phyloP scores from a whole-genome alignment of 352 stramenopile genomes.

The Pythium brachiatum region DNA sequence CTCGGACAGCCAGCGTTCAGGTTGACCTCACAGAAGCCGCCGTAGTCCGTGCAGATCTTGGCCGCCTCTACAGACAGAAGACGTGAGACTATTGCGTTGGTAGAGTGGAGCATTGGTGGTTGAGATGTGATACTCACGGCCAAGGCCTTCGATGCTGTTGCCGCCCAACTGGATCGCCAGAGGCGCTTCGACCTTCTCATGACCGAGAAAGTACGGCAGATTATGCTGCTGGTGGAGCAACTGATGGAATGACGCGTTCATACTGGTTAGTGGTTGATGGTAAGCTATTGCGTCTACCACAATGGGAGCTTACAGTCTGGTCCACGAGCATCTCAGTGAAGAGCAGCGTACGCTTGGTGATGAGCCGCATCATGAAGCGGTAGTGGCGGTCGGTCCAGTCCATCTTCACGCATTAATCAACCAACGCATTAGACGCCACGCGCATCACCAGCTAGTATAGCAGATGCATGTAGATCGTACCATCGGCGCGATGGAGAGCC shows the following conservation, averaged over 20 bases:
- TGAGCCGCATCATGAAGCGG: slow-evolving; percentile 92
- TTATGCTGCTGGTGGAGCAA: slow-evolving; percentile 83
- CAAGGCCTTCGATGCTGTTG: slow-evolving; percentile 82
- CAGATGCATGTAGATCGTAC: slow-evolving; percentile 30
- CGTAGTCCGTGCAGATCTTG: slow-evolving; percentile 77
- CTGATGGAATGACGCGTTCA: slow-evolving; percentile 30
- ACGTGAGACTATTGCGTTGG: neutral
- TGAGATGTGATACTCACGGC: slow-evolving; percentile 33
- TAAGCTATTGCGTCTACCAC: neutral
- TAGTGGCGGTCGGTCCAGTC: slow-evolving; percentile 97
- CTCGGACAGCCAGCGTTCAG: slow-evolving; percentile 97
- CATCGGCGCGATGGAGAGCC: slow-evolving; percentile 72
- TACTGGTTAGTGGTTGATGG: neutral
- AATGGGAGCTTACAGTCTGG: slow-evolving; percentile 79
- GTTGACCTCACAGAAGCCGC: slow-evolving; percentile 94
- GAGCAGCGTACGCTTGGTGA: slow-evolving; percentile 92
- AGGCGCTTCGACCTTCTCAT: slow-evolving; percentile 80
- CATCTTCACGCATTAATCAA: too few relatives aligned
- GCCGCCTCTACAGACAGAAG: slow-evolving; percentile 45
- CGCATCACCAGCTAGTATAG: too few relatives aligned
- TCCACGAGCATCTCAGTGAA: slow-evolving; percentile 99
- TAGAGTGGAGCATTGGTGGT: neutral
- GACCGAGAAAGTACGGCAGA: slow-evolving; percentile 88
- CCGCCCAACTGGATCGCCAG: slow-evolving; percentile 95
- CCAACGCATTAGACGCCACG: too few relatives aligned